These are phyloP conservation scores for Talaromyces sp. DNA, from an alignment of 2,329 filamentous ascomycete genomes.

Conservation along the genomic window DNA sequence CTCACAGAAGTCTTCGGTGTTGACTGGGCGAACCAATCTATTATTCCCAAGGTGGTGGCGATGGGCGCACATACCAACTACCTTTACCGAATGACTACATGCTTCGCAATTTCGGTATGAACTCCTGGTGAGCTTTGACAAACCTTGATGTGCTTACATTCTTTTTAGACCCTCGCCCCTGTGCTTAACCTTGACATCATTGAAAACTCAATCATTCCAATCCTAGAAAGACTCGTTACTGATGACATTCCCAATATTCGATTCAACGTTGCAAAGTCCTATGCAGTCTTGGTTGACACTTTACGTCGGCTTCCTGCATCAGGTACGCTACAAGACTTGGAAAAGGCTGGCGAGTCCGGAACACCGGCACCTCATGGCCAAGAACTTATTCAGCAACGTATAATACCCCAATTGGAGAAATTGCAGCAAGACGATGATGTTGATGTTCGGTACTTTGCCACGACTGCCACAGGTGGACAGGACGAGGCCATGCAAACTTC, in stretches of 20 bases:
- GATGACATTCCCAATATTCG: slow-evolving; percentile 98
- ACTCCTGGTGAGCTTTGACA: background rate
- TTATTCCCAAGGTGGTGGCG: slow-evolving; percentile 96
- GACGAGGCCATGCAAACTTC: slow-evolving; percentile 54
- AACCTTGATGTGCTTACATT: slow-evolving; percentile 24
- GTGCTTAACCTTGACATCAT: slow-evolving; percentile 93
- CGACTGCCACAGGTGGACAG: slow-evolving; percentile 65
- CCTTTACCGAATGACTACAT: slow-evolving; percentile 99
- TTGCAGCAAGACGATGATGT: slow-evolving; percentile 96
- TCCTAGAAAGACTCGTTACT: slow-evolving; percentile 86
- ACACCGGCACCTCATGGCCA: slow-evolving; percentile 64
- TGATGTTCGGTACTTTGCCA: slow-evolving; percentile 96
- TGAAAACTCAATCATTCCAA: slow-evolving; percentile 85
- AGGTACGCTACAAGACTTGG: slow-evolving; percentile 76
- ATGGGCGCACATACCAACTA: slow-evolving; percentile 99
- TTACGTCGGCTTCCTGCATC: slow-evolving; percentile 84
- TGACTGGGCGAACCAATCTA: slow-evolving; percentile 93
- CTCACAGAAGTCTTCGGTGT: slow-evolving; percentile 97
- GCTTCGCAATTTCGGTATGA: slow-evolving; percentile 94
- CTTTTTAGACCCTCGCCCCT: slow-evolving; percentile 73
- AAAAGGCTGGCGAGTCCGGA: slow-evolving; percentile 62
- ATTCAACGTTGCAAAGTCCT: slow-evolving; percentile 99
- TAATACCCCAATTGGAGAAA: slow-evolving; percentile 88
- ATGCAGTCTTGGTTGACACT: slow-evolving; percentile 82
- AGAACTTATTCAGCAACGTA: slow-evolving; percentile 77